Percentiles rank a stretch among this genome's conserved stretches.
phyloP scores from a whole-genome alignment of 805 yeast genomes.

The Saturnispora mendoncae region DNA sequence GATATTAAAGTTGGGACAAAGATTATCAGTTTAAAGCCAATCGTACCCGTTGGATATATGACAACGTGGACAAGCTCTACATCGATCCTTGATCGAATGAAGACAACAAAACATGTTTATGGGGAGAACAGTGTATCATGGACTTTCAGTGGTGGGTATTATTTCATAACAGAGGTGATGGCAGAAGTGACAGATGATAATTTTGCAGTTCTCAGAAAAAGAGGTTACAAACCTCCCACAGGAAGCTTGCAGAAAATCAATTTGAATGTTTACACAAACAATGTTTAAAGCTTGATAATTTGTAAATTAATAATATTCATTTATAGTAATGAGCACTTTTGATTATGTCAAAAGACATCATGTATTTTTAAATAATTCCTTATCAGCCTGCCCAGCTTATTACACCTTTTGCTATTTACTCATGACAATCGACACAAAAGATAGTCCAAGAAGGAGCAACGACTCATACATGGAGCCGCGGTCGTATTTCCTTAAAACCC shows the following conservation, averaged over 20 bases:
- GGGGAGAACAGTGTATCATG: conserved; percentile 74
- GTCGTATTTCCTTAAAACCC: conserved; percentile 8
- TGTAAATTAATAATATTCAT: neutral
- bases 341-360: neutral
- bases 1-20: conserved; percentile 65
- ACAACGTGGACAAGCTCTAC: conserved; percentile 45
- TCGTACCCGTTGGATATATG: conserved; percentile 68
- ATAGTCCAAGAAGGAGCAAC: neutral
- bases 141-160: conserved; percentile 79
- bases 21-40: conserved; percentile 69
- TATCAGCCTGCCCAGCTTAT: neutral
- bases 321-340: conserved; percentile 2
- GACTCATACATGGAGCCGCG: conserved; percentile 3
- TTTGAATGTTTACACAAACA: conserved; percentile 28
- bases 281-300: conserved; percentile 16
- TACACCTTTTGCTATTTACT: neutral
- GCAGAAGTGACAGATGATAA: conserved; percentile 27
- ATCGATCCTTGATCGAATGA: conserved; percentile 54
- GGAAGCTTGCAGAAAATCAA: conserved; percentile 16
- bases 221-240: conserved; percentile 16
- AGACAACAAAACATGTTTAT: conserved; percentile 54
- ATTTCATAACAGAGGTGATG: conserved; percentile 64
- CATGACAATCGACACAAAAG: conserved; percentile 7
- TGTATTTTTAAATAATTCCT: neutral
- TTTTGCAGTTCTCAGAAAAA: conserved; percentile 23